These are phyloP conservation scores for Didymella segeticola DNA, from an alignment of 2,329 filamentous ascomycete genomes.

Conservation along the genomic window DNA sequence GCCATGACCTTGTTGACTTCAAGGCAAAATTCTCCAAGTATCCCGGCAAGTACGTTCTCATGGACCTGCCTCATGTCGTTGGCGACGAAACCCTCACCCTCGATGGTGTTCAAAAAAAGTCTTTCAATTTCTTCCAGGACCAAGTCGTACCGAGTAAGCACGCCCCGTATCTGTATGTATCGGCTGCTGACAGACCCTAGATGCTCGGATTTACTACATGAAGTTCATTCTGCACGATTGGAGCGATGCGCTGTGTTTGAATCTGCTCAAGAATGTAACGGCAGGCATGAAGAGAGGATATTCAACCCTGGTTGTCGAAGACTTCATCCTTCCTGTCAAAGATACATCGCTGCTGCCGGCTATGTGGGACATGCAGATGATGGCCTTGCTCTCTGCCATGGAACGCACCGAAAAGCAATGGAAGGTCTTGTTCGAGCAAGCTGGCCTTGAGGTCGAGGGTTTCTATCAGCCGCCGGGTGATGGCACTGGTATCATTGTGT, in stretches of 20 bases:
- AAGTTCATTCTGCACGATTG: slow-evolving; percentile 23
- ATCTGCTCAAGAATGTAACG: slow-evolving; percentile 19
- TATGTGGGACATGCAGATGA: slow-evolving; percentile 21
- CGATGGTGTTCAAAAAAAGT: background rate
- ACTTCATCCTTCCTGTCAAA: slow-evolving; percentile 14
- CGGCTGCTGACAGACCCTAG: background rate
- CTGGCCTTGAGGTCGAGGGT: slow-evolving; percentile 10
- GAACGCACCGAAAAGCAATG: slow-evolving; percentile 15
- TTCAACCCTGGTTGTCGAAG: slow-evolving; percentile 17
- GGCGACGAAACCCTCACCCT: slow-evolving; percentile 3
- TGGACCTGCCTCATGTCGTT: slow-evolving; percentile 2
- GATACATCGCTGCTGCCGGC: slow-evolving; percentile 1
- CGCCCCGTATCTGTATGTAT: background rate
- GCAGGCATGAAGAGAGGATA: slow-evolving; percentile 20
- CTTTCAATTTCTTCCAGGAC: slow-evolving; percentile 35
- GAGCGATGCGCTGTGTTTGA: slow-evolving; percentile 12
- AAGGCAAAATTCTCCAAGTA: background rate
- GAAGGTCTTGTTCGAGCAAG: slow-evolving; percentile 7
- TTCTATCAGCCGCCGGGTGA: slow-evolving; percentile 11
- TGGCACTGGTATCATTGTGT: slow-evolving; percentile 10
- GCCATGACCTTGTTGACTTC: slow-evolving; percentile 16
- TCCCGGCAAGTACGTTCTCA: slow-evolving; percentile 1
- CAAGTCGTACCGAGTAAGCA: slow-evolving; percentile 4
- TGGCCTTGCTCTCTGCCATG: slow-evolving; percentile 12
- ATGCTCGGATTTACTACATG: slow-evolving; percentile 21